Base-by-base conservation (phyloP, 352 stramenopile genomes). In the Pelagophyceae sp. region DNA sequence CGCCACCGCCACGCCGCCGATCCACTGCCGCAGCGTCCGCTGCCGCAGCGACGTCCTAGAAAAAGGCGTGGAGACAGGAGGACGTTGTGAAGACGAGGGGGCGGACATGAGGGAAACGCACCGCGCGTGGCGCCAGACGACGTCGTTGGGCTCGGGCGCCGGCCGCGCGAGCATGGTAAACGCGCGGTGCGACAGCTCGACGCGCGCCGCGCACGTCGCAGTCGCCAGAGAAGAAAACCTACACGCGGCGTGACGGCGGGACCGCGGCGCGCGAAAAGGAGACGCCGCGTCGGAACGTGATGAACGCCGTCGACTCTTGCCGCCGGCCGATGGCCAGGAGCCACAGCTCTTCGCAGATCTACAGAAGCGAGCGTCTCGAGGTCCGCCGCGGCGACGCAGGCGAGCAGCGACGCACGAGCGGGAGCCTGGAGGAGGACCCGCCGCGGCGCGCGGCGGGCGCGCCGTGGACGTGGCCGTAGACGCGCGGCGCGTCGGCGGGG, bases 111-210 rank as follows among this genome's bases (percentile, higher is more conserved):
- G n/a, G n/a, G n/a, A n/a, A n/a, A n/a, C n/a, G n/a, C n/a, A n/a
- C 61, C 3, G 6, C n/a, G 61, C 61, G 61, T 79, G 64, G 15
- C 69, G 32, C 76, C 76, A 79, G 27, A 79, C 17, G 1, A 79
- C 37, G 67, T 79, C 76, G 15, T 61, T 37, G 0, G 67, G 35
- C 38, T 65, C 51, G n/a, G 76, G 65, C 31, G 76, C 76, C 2
- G 64, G 65, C 17, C 5, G n/a, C 6, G 67, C 38, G 37, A 72
- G 2, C 38, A 76, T 71, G 6, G 27, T 40, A 54, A 72, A 79
- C 40, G 45, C 72, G 11, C 76, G 32, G 38, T 63, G 64, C 45
- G 64, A 76, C 1, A 79, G 50, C 29, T 77, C 37, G 31, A 64
- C 45, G 31, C 64, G 61, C 17, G 65, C 31, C 15, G 76, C 64